Evolutionary conservation across 495 filamentous ascomycete species (phyloP).

Genomic region (Podospora sp.): DNA sequence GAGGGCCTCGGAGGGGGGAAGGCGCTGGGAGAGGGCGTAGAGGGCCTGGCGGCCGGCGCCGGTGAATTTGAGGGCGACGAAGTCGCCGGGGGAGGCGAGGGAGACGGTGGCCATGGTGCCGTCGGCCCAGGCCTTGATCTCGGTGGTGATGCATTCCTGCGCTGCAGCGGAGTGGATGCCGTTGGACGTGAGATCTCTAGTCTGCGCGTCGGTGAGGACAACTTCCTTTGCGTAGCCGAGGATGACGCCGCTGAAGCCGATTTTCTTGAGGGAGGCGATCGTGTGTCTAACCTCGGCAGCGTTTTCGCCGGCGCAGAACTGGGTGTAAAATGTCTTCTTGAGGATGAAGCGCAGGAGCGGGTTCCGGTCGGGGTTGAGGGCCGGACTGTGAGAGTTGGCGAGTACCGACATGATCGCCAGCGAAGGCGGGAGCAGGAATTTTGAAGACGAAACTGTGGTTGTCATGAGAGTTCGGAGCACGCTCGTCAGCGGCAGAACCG

Average conservation of each 20-base stretch:
- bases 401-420: slow-evolving; percentile 69
- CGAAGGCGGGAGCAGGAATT: slow-evolving; percentile 68
- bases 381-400: slow-evolving; percentile 64
- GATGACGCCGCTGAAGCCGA: slow-evolving; percentile 78
- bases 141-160: slow-evolving; percentile 53
- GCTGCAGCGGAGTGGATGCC: slow-evolving; percentile 37
- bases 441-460: slow-evolving; percentile 77
- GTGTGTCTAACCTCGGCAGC: slow-evolving; percentile 61
- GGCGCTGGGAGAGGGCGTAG: slow-evolving; percentile 58
- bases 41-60: slow-evolving; percentile 85
- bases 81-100: slow-evolving; percentile 75
- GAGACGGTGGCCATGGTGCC: slow-evolving; percentile 77
- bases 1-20: slow-evolving; percentile 63
- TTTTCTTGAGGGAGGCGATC: slow-evolving; percentile 58
- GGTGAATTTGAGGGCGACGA: slow-evolving; percentile 89
- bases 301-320: slow-evolving; percentile 81
- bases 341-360: slow-evolving; percentile 59
- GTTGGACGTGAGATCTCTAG: slow-evolving; percentile 37
- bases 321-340: slow-evolving; percentile 78
- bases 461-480: slow-evolving; percentile 80
- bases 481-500: slow-evolving; percentile 70
- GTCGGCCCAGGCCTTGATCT: slow-evolving; percentile 72
- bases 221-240: slow-evolving; percentile 77
- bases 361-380: slow-evolving; percentile 62
- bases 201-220: slow-evolving; percentile 58